Evolutionary conservation across 2,329 filamentous ascomycete species (phyloP).

Genomic region (Atkinsonella texensis): DNA sequence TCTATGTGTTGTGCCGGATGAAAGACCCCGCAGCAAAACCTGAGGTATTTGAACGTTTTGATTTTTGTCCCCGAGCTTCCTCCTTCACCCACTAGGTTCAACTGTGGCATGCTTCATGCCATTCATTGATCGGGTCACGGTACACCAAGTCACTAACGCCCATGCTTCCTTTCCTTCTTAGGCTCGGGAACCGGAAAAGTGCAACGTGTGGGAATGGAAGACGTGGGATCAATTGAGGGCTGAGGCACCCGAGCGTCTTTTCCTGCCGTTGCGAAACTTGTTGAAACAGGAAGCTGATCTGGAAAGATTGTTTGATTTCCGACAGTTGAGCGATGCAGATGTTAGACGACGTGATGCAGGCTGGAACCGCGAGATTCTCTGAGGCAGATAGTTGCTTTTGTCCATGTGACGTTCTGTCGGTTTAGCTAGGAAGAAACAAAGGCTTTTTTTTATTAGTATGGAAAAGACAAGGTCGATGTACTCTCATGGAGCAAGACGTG

Average conservation of each 20-base stretch:
- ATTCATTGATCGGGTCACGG: neutral
- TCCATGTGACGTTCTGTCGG: no score
- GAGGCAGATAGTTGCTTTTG: neutral
- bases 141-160: neutral
- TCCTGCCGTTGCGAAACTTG: neutral
- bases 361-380: neutral
- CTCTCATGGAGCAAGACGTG: no score
- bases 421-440: no score
- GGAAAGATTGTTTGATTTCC: neutral
- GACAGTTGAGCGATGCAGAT: neutral
- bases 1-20: constrained; percentile 49
- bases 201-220: constrained; percentile 4
- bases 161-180: neutral
- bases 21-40: constrained; percentile 36
- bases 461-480: no score
- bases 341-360: neutral
- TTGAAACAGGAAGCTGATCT: neutral
- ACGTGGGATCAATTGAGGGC: neutral
- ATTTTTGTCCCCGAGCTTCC: no score
- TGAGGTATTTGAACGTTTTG: constrained; percentile 25
- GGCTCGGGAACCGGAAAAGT: constrained; percentile 23
- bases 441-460: no score
- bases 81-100: no score
- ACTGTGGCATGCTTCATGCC: neutral
- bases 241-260: neutral